Evolutionary conservation across 179 eudicot species (phyloP).

Genomic region (Gypsophila paniculata): DNA sequence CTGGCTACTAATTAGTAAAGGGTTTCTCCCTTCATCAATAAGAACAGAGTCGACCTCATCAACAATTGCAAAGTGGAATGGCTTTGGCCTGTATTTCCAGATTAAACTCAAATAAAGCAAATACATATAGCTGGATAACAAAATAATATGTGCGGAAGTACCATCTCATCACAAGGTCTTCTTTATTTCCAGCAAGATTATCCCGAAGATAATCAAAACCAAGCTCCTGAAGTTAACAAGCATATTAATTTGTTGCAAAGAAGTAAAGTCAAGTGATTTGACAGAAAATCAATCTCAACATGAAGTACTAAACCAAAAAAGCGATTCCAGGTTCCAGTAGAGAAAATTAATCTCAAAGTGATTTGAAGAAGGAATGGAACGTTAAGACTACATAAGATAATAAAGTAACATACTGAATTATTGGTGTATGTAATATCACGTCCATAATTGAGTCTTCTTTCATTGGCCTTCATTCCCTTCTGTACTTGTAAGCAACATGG

Average conservation of each 20-base stretch:
- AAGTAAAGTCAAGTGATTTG: conserved; percentile 3
- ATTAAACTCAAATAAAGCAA: conserved; percentile 7
- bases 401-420: conserved; percentile 63
- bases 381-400: conserved; percentile 4
- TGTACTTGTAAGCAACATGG: conserved; percentile 32
- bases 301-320: conserved; percentile 4
- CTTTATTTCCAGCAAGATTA: conserved; percentile 73
- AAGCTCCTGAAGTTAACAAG: conserved; percentile 59
- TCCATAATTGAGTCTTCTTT: conserved; percentile 68
- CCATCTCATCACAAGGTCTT: conserved; percentile 96
- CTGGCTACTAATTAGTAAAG: conserved; percentile 89
- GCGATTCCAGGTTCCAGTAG: conserved; percentile 7
- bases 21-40: conserved; percentile 97
- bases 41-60: conserved; percentile 99
- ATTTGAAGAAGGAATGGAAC: neutral
- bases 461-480: conserved; percentile 75
- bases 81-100: conserved; percentile 73
- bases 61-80: conserved; percentile 96
- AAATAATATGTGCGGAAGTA: conserved; percentile 27
- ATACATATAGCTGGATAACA: conserved; percentile 7
- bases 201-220: conserved; percentile 99
- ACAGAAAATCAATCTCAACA: neutral
- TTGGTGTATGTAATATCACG: conserved; percentile 96
- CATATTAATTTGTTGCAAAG: conserved; percentile 2
- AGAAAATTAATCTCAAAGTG: neutral